Evolutionary conservation across 345 rosid species (phyloP), one percentile per base, ranked within the genome.

Genomic region (Hibiscus trionum): DNA sequence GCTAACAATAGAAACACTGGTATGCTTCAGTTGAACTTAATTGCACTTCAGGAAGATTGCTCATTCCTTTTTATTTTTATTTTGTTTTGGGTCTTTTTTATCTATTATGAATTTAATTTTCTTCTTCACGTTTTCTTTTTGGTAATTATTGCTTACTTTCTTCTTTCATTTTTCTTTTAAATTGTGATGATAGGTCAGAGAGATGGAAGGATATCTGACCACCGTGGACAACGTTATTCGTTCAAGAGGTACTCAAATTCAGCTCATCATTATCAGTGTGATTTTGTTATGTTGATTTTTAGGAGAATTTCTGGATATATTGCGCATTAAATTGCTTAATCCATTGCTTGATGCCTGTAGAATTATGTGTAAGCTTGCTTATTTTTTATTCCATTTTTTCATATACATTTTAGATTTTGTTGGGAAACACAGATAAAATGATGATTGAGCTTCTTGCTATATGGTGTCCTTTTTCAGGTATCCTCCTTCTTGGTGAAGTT

Each of bases 201-300:
- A 91, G 85, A 84, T 95, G 97, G 96, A 81, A 1, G 72, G 87
- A 92, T 92, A 90, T 86, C 77, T 92, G 84, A 90, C 96, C 3
- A 88, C 87, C 11, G 79, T 90, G 3, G 97, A 95, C 80, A 59
- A 78, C 70, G 74, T 85, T 19, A 77, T 92, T 64, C 89, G 97
- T 61, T 84, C 89, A 72, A 79, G 97, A 85, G 97, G 98, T 91
- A 81, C 24, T 59, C 1, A 59, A n/a, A 72, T 61, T 72, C 58
- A 46, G 3, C 57, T 61, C 39, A 9, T 72, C 26, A 9, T 61
- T 52, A 8, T 49, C 17, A 37, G 47, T 63, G 7, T 56, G 24
- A 14, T 16, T 16, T 8, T 65, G 42, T 47, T 61, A 1, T 62
- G 15, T 17, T 61, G 52, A 3, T 17, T 19, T 16, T 49, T 15